Evolutionary conservation across 2,329 filamentous ascomycete species (phyloP), one percentile per base, ranked within the genome.

Genomic region (Ilyonectria sp.): DNA sequence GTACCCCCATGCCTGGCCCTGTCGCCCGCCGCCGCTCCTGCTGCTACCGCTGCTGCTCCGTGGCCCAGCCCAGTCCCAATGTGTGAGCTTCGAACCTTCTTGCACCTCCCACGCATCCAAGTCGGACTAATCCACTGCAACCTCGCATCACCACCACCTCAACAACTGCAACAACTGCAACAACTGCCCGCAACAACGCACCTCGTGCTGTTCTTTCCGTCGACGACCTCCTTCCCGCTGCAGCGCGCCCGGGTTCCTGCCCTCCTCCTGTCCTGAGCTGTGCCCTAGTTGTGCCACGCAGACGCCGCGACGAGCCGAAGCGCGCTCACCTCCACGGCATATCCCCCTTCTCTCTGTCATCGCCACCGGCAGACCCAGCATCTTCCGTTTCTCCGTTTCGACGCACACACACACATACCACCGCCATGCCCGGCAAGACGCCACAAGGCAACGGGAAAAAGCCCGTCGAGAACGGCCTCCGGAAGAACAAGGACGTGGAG

Each of bases 391-490:
- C 33, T 21, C 50, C 23, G 49, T 63, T 44, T 49, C 67, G 54
- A 63, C 46, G 63, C 53, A 58, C 49, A 57, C 59, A 68, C 55
- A 55, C 44, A 64, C 31, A 64, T 55, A 26, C 67, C 61, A 71
- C 70, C 73, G 81, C 79, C 74, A 93, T 93, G 91, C 91, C 90
- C 75, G 89, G 91, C 81, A 92, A 93, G 82, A 92, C 92, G 77
- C 90, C 91, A 77, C 90, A 91, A 82, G 89, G 87, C 74, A 92
- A 92, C 84, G 90, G 91, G 79, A 91, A 91, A 69, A 88, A 92
- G 82, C 89, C 91, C 69, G 84, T 89, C 74, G 90, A 91, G 79
- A 93, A 93, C 81, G 88, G 90, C 74, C 82, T 89, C 85, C 89
- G 85, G 80, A 86, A 89, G 72, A 89, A 88, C 69, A 74, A 71